These are phyloP conservation scores for Blastomyces gilchristii DNA, from an alignment of 2,329 filamentous ascomycete species.

Conservation along the genomic window DNA sequence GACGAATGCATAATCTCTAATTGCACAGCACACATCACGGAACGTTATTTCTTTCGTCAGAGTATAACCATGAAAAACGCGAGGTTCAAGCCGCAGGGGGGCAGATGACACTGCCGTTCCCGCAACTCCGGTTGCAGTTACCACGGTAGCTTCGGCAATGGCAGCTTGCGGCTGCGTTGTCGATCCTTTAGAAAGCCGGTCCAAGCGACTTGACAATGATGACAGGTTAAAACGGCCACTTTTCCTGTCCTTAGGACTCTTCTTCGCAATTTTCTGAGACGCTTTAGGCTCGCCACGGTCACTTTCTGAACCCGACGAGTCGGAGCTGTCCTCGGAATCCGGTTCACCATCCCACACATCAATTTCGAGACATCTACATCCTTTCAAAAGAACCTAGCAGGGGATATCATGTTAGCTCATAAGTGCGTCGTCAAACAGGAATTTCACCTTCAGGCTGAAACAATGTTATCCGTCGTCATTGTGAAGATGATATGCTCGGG, in stretches of 20 bases:
- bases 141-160: neutral
- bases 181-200: conserved; percentile 8
- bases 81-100: conserved; percentile 48
- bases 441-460: neutral
- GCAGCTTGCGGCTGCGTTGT: neutral
- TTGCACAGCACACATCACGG: conserved; percentile 71
- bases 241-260: conserved; percentile 19
- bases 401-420: neutral
- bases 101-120: neutral
- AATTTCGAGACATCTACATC: conserved; percentile 86
- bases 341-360: conserved; percentile 79
- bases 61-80: conserved; percentile 79
- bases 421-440: neutral
- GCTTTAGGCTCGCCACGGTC: conserved; percentile 10
- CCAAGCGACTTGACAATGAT: conserved; percentile 14
- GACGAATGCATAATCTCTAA: conserved; percentile 68
- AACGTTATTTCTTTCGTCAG: conserved; percentile 79
- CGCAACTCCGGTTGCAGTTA: conserved; percentile 12
- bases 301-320: conserved; percentile 16
- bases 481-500: neutral
- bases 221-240: conserved; percentile 15
- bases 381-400: conserved; percentile 57
- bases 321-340: conserved; percentile 30
- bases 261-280: conserved; percentile 16
- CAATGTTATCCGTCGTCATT: neutral